Percentiles rank a stretch among this genome's conserved stretches.
phyloP scores from a whole-genome alignment of 208 protist species.

The Plasmodiophora brassicae region DNA sequence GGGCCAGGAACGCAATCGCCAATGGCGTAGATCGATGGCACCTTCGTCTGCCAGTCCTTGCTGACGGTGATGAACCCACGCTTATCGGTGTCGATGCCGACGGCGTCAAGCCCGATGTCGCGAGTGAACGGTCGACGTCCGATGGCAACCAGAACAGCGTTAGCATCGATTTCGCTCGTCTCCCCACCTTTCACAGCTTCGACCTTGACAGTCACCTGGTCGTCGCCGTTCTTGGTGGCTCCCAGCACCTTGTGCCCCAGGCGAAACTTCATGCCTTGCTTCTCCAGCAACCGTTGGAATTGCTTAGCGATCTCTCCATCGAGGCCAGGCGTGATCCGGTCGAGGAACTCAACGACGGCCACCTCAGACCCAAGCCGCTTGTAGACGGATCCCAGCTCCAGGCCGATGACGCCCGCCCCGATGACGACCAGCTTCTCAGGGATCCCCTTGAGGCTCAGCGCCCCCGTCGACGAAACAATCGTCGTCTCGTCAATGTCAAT shows the following conservation, averaged over 20 bases:
- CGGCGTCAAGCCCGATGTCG: constrained; percentile 18
- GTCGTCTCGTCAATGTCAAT: constrained; percentile 91
- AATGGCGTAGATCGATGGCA: constrained; percentile 93
- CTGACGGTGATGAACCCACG: constrained; percentile 60
- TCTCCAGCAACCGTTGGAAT: constrained; percentile 47
- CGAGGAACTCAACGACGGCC: constrained; percentile 94
- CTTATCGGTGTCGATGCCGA: constrained; percentile 39
- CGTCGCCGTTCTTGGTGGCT: constrained; percentile 58
- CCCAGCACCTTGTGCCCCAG: constrained; percentile 46
- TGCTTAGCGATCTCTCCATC: constrained; percentile 60
- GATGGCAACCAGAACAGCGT: constrained; percentile 89
- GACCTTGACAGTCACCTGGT: constrained; percentile 75
- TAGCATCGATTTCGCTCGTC: constrained; percentile 68
- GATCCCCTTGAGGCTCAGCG: constrained; percentile 77
- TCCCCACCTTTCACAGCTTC: constrained; percentile 69
- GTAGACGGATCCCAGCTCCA: constrained; percentile 91
- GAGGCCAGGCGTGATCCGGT: constrained; percentile 74
- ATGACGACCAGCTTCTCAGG: constrained; percentile 96
- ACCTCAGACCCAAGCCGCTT: constrained; percentile 85
- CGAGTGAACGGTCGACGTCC: constrained; percentile 80
- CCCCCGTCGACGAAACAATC: constrained; percentile 88
- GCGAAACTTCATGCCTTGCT: constrained; percentile 28
- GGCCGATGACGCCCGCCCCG: constrained; percentile 95
- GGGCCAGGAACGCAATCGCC: constrained; percentile 94
- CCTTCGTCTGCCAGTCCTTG: constrained; percentile 88